Evolutionary conservation across 2,329 filamentous ascomycete species (phyloP), one percentile per base, ranked within the genome.

Genomic region (Diaporthe aspalathi): DNA sequence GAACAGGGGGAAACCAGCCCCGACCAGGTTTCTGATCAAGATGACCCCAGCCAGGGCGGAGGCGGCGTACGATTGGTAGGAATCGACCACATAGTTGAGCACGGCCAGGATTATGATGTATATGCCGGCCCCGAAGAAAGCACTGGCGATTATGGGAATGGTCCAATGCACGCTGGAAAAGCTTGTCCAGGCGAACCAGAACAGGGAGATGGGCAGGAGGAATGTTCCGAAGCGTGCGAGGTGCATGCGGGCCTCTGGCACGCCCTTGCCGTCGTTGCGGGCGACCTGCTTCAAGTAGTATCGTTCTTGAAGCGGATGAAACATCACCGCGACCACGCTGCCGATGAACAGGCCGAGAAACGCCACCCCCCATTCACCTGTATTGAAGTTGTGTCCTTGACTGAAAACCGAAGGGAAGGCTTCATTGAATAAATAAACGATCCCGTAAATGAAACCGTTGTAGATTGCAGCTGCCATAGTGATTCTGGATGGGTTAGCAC

Each of bases 171-270:
- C 87, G 71, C 78, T 83, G 24, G 85, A 77, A 78, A 88, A 91
- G 27, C 89, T 90, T 17, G 90, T 92, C 90, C 90, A 93, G 7
- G 86, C 90, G 79, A 93, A 93, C 76, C 90, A 89, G 78, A 93
- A 92, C 1, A 94, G 80, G 17, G 90, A 89, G 72, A 91, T 83
- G 16, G 91, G 90, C 27, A 93, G 90, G n/a, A 93, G 80, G 70
- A 90, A 70, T 22, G 69, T 67, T 1, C 62, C 62, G 35, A 56
- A 56, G 17, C 69, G 53, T 1, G 69, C 62, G 14, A 70, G 43
- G 17, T 57, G 38, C 69, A 70, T 70, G 17, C 69, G 62, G 6
- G 69, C 69, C 38, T 70, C 69, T 5, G 69, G 69, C 2, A 70
- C 69, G 22, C 69, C 69, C 20, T 70, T 70, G 24, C 69, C 69